Conservation (phyloP, 306 rosid species). For the Benincasa hispida region DNA sequence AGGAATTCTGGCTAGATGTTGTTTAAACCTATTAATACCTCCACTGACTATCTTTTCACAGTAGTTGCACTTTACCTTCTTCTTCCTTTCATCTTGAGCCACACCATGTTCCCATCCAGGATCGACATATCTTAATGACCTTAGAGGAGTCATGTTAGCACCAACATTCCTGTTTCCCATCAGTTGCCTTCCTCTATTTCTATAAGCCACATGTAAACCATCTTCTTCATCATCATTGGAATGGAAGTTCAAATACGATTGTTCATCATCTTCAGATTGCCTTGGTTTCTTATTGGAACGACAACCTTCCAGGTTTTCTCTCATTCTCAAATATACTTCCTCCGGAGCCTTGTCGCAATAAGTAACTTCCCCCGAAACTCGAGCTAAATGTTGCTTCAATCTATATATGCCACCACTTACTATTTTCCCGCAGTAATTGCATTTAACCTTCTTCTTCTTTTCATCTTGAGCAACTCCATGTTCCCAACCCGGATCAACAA, state of each 20-base stretch:
- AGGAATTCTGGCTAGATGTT: conserved; percentile 94
- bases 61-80: conserved; percentile 89
- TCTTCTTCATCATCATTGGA: conserved; percentile 66
- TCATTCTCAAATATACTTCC: conserved; percentile 78
- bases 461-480: conserved; percentile 93
- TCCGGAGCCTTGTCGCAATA: conserved; percentile 95
- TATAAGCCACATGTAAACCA: conserved; percentile 46
- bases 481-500: conserved; percentile 97
- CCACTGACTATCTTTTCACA: conserved; percentile 92
- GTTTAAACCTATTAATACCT: conserved; percentile 93
- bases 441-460: conserved; percentile 90
- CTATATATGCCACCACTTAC: conserved; percentile 97
- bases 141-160: conserved; percentile 54
- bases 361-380: conserved; percentile 93
- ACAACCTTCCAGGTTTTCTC: conserved; percentile 76
- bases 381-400: conserved; percentile 94
- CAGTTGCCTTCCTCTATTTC: conserved; percentile 77
- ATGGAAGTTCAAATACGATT: conserved; percentile 54
- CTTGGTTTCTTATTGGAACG: conserved; percentile 75
- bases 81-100: conserved; percentile 96
- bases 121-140: conserved; percentile 83
- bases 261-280: conserved; percentile 43
- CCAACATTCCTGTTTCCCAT: conserved; percentile 42
- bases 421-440: conserved; percentile 93
- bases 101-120: conserved; percentile 99